Evolutionary conservation across 352 stramenopile species (phyloP).

Genomic region (Blastocystis sp.): DNA sequence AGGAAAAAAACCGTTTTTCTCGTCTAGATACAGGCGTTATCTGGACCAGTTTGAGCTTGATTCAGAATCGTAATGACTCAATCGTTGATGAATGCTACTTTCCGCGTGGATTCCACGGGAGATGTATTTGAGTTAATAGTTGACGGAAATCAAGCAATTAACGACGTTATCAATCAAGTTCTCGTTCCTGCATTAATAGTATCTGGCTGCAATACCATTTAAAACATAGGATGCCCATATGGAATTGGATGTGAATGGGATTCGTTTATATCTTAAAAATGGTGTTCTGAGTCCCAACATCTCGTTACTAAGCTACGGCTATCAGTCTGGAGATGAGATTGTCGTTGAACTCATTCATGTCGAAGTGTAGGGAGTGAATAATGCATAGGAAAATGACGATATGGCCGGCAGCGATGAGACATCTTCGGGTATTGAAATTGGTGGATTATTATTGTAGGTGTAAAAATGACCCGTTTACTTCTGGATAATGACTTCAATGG

Average conservation of each 20-base stretch:
- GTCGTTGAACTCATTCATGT: not conserved
- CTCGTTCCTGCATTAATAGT: constrained; percentile 19
- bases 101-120: constrained; percentile 15
- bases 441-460: not conserved
- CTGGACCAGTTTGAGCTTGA: not conserved
- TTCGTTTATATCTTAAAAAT: not conserved
- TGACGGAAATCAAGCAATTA: not conserved
- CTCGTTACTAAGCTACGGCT: not conserved
- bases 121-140: not conserved
- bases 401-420: not conserved
- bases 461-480: not conserved
- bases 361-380: not conserved
- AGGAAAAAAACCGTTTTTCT: not conserved
- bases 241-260: not conserved
- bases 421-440: not conserved
- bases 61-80: not conserved
- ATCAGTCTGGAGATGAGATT: constrained; percentile 16
- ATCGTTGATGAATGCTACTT: not conserved
- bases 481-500: constrained; percentile 37
- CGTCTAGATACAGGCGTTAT: not conserved
- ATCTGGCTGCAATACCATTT: not conserved
- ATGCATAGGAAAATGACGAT: not conserved
- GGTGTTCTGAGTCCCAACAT: not conserved
- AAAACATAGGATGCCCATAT: not conserved
- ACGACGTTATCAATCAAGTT: constrained; percentile 12